Percentiles rank a stretch among this genome's conserved stretches.
phyloP scores from a whole-genome alignment of 441 rosid species.

The Lagerstroemia fauriei region DNA sequence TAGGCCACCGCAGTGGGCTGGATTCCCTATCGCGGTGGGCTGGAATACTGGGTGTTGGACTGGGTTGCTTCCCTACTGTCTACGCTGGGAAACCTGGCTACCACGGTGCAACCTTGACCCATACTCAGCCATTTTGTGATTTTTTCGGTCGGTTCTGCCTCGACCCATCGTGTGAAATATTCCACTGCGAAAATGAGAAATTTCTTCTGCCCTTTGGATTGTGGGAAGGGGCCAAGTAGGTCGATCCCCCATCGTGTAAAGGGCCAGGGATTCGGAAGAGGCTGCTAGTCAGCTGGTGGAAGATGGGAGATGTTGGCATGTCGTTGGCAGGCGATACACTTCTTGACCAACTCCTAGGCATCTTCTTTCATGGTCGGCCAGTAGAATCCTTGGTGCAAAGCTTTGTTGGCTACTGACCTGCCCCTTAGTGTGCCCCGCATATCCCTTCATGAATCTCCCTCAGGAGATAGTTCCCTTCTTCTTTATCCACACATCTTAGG shows the following conservation, averaged over 20 bases:
- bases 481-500: background rate
- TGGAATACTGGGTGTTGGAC: too few species aligned
- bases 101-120: too few species aligned
- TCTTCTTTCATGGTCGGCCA: background rate
- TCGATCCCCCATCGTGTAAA: background rate
- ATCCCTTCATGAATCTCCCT: background rate
- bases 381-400: background rate
- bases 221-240: background rate
- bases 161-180: background rate
- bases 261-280: background rate
- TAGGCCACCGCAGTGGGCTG: too few species aligned
- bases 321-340: background rate
- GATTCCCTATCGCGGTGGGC: too few species aligned
- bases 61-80: too few species aligned
- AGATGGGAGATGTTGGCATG: background rate
- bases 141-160: background rate
- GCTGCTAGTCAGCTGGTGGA: background rate
- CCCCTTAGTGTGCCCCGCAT: background rate
- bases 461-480: background rate
- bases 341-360: background rate
- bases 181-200: background rate
- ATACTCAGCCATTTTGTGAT: too few species aligned
- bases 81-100: too few species aligned
- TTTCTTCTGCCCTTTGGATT: background rate
- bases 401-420: background rate